Evolutionary conservation across 176 grass and related monocot genomes (phyloP).

Genomic region (Zea luxurians): DNA sequence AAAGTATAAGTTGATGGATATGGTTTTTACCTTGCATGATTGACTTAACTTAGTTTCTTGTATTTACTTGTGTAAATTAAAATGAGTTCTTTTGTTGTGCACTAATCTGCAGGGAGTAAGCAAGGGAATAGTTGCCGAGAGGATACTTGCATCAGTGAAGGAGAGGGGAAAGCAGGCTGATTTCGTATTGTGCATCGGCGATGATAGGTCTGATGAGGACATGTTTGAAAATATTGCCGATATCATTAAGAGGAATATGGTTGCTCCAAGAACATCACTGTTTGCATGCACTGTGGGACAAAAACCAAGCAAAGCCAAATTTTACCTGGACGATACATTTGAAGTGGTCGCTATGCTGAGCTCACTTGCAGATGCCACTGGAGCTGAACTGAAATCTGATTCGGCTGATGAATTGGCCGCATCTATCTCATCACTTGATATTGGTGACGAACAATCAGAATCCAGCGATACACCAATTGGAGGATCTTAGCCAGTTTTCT

Average conservation of each 20-base stretch:
- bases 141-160: slow-evolving; percentile 77
- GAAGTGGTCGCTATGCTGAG: slow-evolving; percentile 87
- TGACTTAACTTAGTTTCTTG: not conserved
- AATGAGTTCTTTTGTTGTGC: slow-evolving; percentile 22
- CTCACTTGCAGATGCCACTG: slow-evolving; percentile 62
- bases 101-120: slow-evolving; percentile 67
- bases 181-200: slow-evolving; percentile 86
- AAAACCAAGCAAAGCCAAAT: slow-evolving; percentile 98
- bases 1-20: not conserved
- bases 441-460: slow-evolving; percentile 36
- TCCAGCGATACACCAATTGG: slow-evolving; percentile 39
- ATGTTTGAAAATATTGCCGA: slow-evolving; percentile 93
- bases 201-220: slow-evolving; percentile 90
- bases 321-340: slow-evolving; percentile 91
- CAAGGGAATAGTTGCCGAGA: slow-evolving; percentile 85
- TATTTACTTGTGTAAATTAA: slow-evolving; percentile 1
- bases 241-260: slow-evolving; percentile 54
- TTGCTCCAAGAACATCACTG: slow-evolving; percentile 61
- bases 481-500: slow-evolving; percentile 37
- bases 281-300: slow-evolving; percentile 95
- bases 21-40: too few species aligned
- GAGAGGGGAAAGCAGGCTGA: slow-evolving; percentile 64
- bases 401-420: slow-evolving; percentile 31
- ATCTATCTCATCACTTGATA: slow-evolving; percentile 36
- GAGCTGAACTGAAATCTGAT: slow-evolving; percentile 23